Percentiles rank a stretch among this genome's conserved stretches.
phyloP scores from a whole-genome alignment of 2,329 filamentous ascomycete species.

The Claviceps cyperi region DNA sequence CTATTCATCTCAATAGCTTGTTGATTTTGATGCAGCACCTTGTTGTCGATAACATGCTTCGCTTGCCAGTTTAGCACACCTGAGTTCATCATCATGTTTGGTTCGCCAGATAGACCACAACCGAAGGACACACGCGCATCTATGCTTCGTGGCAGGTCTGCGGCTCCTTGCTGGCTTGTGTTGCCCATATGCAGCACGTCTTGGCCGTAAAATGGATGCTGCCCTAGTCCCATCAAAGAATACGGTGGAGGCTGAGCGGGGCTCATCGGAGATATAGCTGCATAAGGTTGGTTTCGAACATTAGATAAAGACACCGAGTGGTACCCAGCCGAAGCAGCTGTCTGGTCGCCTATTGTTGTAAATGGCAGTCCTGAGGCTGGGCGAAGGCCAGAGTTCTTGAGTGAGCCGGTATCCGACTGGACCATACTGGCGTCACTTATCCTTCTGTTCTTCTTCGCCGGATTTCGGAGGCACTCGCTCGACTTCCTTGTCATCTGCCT shows the following conservation, averaged over 20 bases:
- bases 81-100: slow-evolving; percentile 26
- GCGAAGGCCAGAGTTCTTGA: slow-evolving; percentile 9
- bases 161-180: slow-evolving; percentile 32
- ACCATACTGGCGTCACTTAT: slow-evolving; percentile 4
- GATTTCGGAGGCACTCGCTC: slow-evolving; percentile 4
- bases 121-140: slow-evolving; percentile 65
- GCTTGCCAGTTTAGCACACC: slow-evolving; percentile 9
- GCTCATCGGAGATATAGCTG: slow-evolving; percentile 37
- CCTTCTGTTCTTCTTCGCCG: slow-evolving; percentile 2
- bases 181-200: slow-evolving; percentile 37
- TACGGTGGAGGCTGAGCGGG: slow-evolving; percentile 29
- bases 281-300: slow-evolving; percentile 27
- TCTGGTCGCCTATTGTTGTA: slow-evolving; percentile 24
- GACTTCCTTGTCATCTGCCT: slow-evolving; percentile 25
- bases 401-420: slow-evolving; percentile 4
- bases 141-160: slow-evolving; percentile 47
- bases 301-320: slow-evolving; percentile 27
- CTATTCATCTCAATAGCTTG: slow-evolving; percentile 16
- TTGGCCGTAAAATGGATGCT: slow-evolving; percentile 30
- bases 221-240: slow-evolving; percentile 20
- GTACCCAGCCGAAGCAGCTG: slow-evolving; percentile 22
- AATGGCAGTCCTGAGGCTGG: slow-evolving; percentile 11
- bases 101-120: not conserved
- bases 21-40: slow-evolving; percentile 10
- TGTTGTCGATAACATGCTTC: not conserved